Base-by-base conservation (phyloP, 1,284 basidiomycete genomes). In the Cryptococcus hybrid region DNA sequence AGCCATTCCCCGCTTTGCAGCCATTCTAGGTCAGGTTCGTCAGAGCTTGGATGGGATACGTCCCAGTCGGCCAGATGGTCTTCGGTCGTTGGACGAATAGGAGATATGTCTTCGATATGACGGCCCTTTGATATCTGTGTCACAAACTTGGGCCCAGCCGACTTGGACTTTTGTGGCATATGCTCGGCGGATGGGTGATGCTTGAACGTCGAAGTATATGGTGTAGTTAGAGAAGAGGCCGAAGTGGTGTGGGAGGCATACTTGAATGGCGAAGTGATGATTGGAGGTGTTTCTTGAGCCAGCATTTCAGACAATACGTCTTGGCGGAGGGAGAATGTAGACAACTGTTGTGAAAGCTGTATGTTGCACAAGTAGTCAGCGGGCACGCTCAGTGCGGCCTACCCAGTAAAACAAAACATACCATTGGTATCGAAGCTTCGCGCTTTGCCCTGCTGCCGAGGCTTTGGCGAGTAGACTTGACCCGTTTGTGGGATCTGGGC, bases 351-450 rank as follows among this genome's bases (percentile, higher is more conserved):
- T 0, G 71, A 74, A 11, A 75, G 66, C 71, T 75, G 52, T 8
- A 52, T 37, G 46, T 42, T 13, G 56, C 24, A 24, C 54, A 47
- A 18, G 45, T 40, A 38, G 47, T 47, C 40, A 24, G 7, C 38
- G 42, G 47, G 5, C 40, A 42, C 5, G 11, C 40, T 42, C 12
- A 42, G 40, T 5, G 30, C 30, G 18, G 30, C 30, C 30, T 30
- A 18, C 30, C 30, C 30, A 30, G 30, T 42, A 42, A 15, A 15
- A 34, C 15, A 18, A 30, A 11, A 59, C 71, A 65, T 59, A 74
- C 73, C 51, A 73, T 47, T 47, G 73, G 73, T 13, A 74, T 71
- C 49, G 71, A 73, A 60, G 69, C 68, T 48, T 74, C 73, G 38
- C 73, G 7, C 43, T 54, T 39, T 39, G 15, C 30, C 51, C 53